These are phyloP conservation scores for Trichoderma sp. DNA, from an alignment of 2,329 filamentous ascomycete genomes.

Conservation along the genomic window DNA sequence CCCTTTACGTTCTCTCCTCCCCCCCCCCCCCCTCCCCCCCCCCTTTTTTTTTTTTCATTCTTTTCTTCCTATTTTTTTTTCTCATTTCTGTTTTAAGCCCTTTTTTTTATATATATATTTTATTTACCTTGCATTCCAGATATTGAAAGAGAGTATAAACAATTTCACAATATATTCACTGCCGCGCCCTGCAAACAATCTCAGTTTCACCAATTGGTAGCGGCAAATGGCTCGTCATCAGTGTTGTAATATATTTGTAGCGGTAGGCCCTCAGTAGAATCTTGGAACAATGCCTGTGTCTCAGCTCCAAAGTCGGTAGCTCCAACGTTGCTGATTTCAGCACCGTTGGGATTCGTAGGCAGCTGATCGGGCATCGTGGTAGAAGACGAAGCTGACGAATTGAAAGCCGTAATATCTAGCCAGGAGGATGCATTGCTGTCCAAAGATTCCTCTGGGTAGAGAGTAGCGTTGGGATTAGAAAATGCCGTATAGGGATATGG, in stretches of 20 bases:
- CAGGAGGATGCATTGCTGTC: neutral
- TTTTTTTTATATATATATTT: neutral
- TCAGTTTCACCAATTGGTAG: neutral
- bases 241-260: neutral
- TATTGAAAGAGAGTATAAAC: neutral
- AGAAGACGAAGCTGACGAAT: neutral
- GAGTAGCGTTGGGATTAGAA: neutral
- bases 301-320: neutral
- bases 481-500: neutral
- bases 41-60: neutral
- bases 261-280: neutral
- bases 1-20: no score
- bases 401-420: neutral
- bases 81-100: neutral
- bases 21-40: neutral
- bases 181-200: neutral
- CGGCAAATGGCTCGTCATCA: neutral
- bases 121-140: neutral
- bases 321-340: neutral
- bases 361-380: neutral
- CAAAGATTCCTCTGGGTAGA: neutral
- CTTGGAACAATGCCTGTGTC: neutral
- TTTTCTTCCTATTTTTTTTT: neutral
- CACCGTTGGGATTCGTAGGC: neutral
- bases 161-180: neutral